Evolutionary conservation across 257 asterid genomes (phyloP), one percentile per base, ranked within the genome.

Genomic region (Salvia splendens): DNA sequence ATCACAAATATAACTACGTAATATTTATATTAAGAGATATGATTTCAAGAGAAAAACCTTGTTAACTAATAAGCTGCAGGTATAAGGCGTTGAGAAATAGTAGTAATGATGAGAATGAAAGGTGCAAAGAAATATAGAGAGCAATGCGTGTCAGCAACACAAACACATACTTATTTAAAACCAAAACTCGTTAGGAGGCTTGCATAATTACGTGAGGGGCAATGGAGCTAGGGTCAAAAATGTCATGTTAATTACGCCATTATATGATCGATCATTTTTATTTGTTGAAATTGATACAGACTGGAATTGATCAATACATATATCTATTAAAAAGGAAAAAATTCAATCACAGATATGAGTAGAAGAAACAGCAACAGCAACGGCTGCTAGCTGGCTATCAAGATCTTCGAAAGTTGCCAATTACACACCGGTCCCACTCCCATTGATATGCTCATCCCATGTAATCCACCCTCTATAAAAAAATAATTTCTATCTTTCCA

Each of bases 381-480:
- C 0, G 14, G 16, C 16, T 24, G 60, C 54, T 48, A 84, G 83
- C 89, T 83, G 86, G 81, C 86, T 61, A 69, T 61, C 12, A 57
- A 48, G 62, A 38, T 57, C 70, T 77, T 61, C 67, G 77, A 30
- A 8, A 76, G 85, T 84, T 81, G 84, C 84, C 82, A 78, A 76
- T 72, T 75, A 60, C 30, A 36, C 10, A 49, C 56, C 67, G 88
- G 85, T 6, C 56, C 56, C 56, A 33, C 6, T 33, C 80, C 84
- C 84, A 24, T 24, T 24, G 2, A 24, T 24, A 24, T 24, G 30
- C 3, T 24, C 30, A 2, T 24, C 30, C 30, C 20, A 17, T 1
- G 20, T 17, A 77, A 83, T 52, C 73, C 40, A 0, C 1, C 0
- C 1, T 35, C 40, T 4, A 35, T 6, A 35, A 4, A 35, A 35